These are phyloP conservation scores for Pyronema domesticum DNA, from an alignment of 495 filamentous ascomycete species.

Conservation along the genomic window DNA sequence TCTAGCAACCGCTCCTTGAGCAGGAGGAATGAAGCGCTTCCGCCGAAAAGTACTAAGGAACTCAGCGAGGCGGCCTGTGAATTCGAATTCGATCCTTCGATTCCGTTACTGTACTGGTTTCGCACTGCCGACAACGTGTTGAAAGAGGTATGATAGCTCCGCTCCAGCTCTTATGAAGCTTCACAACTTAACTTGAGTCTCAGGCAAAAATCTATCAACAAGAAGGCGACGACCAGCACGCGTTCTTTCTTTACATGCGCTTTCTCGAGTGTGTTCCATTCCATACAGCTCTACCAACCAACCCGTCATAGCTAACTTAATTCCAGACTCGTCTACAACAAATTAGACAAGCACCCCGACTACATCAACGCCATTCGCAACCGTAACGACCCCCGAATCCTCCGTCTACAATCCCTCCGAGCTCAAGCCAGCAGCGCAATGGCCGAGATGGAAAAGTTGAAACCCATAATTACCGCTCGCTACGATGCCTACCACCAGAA, in stretches of 20 bases:
- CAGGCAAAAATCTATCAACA: constrained; percentile 63
- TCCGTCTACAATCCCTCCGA: constrained; percentile 28
- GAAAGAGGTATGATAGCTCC: constrained; percentile 47
- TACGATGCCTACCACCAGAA: constrained; percentile 31
- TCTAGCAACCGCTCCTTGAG: background rate
- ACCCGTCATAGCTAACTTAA: background rate
- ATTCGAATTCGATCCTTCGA: constrained; percentile 59
- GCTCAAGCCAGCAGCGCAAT: constrained; percentile 39
- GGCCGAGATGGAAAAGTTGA: constrained; percentile 44
- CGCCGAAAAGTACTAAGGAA: constrained; percentile 53
- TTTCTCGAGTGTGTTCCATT: constrained; percentile 36
- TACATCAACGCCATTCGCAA: background rate
- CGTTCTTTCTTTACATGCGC: constrained; percentile 71
- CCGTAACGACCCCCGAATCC: constrained; percentile 3
- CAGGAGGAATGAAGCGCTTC: constrained; percentile 2
- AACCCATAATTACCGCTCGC: constrained; percentile 48
- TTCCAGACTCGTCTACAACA: constrained; percentile 24
- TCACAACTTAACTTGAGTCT: background rate
- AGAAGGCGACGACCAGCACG: constrained; percentile 70
- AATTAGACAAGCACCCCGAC: constrained; percentile 30
- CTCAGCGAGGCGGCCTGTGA: constrained; percentile 51
- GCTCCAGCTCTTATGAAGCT: background rate
- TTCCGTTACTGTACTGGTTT: constrained; percentile 64
- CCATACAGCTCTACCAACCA: background rate
- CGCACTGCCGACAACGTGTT: constrained; percentile 58